These are phyloP conservation scores for Phaseolus lunatus DNA, from an alignment of 306 rosid species.

Conservation along the genomic window DNA sequence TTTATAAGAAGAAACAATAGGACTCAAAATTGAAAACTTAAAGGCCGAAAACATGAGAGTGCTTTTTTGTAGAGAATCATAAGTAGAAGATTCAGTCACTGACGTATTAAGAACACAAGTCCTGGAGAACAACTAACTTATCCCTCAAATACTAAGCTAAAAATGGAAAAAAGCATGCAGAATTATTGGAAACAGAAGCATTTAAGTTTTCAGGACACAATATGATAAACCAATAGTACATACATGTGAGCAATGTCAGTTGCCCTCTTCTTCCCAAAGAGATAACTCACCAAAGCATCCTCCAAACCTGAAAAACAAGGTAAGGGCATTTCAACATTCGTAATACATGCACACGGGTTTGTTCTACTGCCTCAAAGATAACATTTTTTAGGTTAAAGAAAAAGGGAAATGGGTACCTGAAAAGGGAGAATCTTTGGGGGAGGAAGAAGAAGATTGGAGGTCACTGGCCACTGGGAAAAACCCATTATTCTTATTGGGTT, in stretches of 20 bases:
- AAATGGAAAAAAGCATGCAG: background rate
- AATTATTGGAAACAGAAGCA: background rate
- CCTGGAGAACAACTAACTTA: background rate
- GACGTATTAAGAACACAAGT: background rate
- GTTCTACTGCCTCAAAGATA: conserved; percentile 1
- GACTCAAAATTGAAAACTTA: background rate
- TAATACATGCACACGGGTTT: background rate
- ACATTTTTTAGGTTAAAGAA: background rate
- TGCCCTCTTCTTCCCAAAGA: conserved; percentile 81
- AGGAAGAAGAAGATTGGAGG: conserved; percentile 38
- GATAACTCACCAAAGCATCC: conserved; percentile 66
- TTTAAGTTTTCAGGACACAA: background rate
- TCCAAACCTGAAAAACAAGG: conserved; percentile 64
- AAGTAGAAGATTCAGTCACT: conserved; percentile 13
- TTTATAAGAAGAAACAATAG: conserved; percentile 16
- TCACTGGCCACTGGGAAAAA: conserved; percentile 24
- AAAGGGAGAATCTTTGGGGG: conserved; percentile 53
- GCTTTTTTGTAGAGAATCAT: background rate
- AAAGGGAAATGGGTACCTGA: conserved; percentile 49
- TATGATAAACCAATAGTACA: conserved; percentile 32
- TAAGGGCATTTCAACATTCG: conserved; percentile 9
- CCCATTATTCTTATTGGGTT: conserved; percentile 36
- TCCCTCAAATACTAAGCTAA: background rate
- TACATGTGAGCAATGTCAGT: conserved; percentile 93
- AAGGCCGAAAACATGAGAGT: conserved; percentile 3